Base-by-base conservation (phyloP, 2,329 filamentous ascomycete genomes). In the Hypoxylon sp. region DNA sequence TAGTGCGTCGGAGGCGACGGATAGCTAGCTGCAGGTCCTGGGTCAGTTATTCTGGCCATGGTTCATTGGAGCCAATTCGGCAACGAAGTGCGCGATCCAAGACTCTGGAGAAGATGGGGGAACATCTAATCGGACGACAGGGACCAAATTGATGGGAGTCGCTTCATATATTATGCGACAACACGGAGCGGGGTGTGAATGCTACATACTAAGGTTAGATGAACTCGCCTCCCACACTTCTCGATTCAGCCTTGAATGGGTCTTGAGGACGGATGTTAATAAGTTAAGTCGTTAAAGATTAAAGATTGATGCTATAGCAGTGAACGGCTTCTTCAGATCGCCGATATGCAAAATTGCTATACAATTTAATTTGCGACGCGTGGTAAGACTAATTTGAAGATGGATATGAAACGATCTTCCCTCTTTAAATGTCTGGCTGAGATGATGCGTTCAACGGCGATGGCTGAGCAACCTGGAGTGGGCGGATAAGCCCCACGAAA, bases 31-130 rank as follows among this genome's bases (percentile, higher is more conserved):
- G 77, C 69, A 44, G 74, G 64, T 19, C 76, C 74, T 58, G 75
- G 55, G 78, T 83, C 77, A 82, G 81, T 75, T 73, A 79, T 76
- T 71, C 71, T 75, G 66, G 70, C 71, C 73, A 74, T 74, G 63
- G 63, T 69, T 70, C 60, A 52, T 61, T 42, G 52, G 46, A 66
- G 61, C 62, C 65, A 67, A 64, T 24, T 63, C 57, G 52, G 58
- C 63, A 19, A 35, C 50, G 39, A 42, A 57, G 58, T 58, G 47
- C 51, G 59, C 60, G 50, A 59, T 53, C 57, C 59, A 63, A 70
- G 51, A 48, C 24, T 46, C 35, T 46, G 44, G 54, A 52, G 46
- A 53, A 57, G 60, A 69, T 44, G 55, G 62, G 62, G 46, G 66
- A 59, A 54, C 55, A 63, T 63, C 62, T 47, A 69, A 66, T 66